phyloP scores from a whole-genome alignment of 2,329 filamentous ascomycete species.

The Venturia nashicola region DNA sequence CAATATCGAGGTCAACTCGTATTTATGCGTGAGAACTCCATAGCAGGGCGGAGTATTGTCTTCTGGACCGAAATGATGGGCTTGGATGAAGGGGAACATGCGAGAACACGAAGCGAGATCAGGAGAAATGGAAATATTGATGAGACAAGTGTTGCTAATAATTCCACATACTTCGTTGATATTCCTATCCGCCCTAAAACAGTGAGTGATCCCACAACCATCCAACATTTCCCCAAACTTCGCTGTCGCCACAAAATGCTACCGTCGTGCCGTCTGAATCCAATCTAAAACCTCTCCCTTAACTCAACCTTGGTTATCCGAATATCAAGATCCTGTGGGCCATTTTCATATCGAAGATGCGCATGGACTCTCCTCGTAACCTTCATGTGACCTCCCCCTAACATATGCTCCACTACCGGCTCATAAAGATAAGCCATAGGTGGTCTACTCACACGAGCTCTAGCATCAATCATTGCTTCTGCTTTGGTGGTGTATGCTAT shows the following conservation, averaged over 20 bases:
- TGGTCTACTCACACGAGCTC: background rate
- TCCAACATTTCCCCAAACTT: background rate
- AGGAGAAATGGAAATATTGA: background rate
- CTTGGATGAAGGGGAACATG: background rate
- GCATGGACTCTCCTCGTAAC: background rate
- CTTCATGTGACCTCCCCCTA: background rate
- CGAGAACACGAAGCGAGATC: background rate
- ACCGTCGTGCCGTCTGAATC: no score
- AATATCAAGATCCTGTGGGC: background rate
- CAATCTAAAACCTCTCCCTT: background rate
- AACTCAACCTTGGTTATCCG: background rate
- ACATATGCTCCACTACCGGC: background rate
- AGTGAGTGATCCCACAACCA: background rate
- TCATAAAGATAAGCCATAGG: background rate
- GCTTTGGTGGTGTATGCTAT: background rate
- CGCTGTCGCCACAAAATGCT: background rate
- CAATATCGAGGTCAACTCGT: background rate
- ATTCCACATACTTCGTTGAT: background rate
- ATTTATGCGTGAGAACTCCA: background rate
- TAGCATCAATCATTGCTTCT: background rate
- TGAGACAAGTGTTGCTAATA: background rate
- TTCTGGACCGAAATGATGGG: background rate
- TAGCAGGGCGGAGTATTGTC: background rate
- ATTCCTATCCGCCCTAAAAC: no score
- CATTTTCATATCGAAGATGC: background rate